phyloP scores from a whole-genome alignment of 257 asterid species.

The Gentiana straminea region DNA sequence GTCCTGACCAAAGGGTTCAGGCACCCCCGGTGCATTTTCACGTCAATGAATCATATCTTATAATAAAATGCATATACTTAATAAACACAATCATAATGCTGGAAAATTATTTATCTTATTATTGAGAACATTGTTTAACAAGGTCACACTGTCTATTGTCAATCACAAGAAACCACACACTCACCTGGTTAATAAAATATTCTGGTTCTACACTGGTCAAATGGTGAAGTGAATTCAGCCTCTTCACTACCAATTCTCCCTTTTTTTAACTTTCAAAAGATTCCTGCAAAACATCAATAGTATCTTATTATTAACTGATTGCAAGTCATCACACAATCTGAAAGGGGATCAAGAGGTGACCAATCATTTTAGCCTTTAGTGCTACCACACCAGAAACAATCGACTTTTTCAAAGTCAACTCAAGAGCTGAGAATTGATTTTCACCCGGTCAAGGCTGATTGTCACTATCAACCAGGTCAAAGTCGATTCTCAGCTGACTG shows the following conservation, averaged over 20 bases:
- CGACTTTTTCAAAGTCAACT: no score
- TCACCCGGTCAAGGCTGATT: no score
- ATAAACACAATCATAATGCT: constrained; percentile 1
- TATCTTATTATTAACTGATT: neutral
- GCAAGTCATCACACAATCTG: neutral
- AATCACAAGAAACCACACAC: constrained; percentile 31
- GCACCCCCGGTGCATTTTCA: constrained; percentile 93
- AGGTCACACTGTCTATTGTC: constrained; percentile 13
- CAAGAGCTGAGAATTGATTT: no score
- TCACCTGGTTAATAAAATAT: constrained; percentile 36
- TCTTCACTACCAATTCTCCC: constrained; percentile 9
- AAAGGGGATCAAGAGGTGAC: neutral
- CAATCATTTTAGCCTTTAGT: no score
- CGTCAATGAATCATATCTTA: constrained; percentile 29
- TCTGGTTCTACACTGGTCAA: constrained; percentile 17
- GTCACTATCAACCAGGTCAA: no score
- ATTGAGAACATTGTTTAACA: constrained; percentile 17
- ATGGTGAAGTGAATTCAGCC: constrained; percentile 12
- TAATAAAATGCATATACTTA: constrained; percentile 10
- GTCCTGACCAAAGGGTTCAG: constrained; percentile 38
- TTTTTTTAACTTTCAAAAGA: constrained; percentile 5
- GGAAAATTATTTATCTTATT: neutral
- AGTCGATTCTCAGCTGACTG: no score
- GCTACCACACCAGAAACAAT: no score
- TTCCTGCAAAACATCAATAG: constrained; percentile 12